phyloP scores from a whole-genome alignment of 2,329 filamentous ascomycete species.

The Aspergillus sp. region DNA sequence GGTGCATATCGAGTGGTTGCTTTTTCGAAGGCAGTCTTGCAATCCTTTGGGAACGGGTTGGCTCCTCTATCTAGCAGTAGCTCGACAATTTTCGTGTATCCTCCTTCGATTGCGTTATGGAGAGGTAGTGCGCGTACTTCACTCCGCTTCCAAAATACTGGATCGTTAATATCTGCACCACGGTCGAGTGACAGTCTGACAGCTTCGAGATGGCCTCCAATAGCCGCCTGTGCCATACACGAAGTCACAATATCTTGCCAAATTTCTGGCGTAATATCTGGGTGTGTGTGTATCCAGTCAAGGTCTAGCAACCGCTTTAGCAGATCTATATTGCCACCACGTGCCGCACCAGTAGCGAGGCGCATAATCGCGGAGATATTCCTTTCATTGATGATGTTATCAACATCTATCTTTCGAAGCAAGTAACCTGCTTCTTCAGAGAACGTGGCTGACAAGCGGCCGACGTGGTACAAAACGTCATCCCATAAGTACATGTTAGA shows the following conservation, averaged over 20 bases:
- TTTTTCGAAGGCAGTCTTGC: neutral
- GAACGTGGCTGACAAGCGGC: neutral
- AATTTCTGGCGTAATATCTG: accelerated
- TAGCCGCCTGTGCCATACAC: neutral
- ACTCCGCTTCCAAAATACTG: no score
- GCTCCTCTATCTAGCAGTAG: neutral
- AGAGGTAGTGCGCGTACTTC: neutral
- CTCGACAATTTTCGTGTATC: neutral
- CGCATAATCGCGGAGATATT: no score
- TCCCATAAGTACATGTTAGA: neutral
- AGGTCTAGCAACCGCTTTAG: neutral
- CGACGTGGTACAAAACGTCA: neutral
- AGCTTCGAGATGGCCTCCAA: neutral
- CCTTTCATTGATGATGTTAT: neutral
- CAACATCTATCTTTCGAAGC: neutral
- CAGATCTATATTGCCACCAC: neutral
- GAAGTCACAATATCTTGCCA: neutral
- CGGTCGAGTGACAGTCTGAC: neutral
- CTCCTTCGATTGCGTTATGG: neutral
- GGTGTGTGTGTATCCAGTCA: neutral
- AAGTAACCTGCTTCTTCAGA: neutral
- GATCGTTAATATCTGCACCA: neutral
- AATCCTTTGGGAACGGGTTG: neutral
- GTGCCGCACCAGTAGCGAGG: neutral
- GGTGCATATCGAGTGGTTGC: no score